Percentiles rank a stretch among this genome's conserved stretches.
Conservation (phyloP, 108 stramenopile genomes). For the Cyclotella sp. region DNA sequence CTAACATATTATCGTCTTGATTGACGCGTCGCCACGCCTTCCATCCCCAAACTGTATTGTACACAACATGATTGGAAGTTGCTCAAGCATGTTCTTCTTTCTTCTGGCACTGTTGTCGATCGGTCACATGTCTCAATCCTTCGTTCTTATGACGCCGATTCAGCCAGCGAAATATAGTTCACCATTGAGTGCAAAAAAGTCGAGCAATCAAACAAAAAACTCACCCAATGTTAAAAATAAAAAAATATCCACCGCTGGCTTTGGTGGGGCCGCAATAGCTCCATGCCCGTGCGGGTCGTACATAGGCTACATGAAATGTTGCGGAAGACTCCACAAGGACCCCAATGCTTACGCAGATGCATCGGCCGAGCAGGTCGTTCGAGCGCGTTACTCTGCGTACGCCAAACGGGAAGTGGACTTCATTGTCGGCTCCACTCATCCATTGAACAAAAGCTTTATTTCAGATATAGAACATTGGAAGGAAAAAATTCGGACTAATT, state of each 20-base stretch:
- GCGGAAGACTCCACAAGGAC: slow-evolving; percentile 66
- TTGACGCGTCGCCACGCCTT: neutral
- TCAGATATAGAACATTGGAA: slow-evolving; percentile 74
- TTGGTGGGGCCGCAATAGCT: slow-evolving; percentile 72
- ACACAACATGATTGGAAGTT: too few species aligned
- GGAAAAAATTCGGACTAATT: slow-evolving; percentile 63
- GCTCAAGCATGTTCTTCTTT: neutral
- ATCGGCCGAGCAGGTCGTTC: slow-evolving; percentile 65
- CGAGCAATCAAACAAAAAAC: slow-evolving; percentile 34
- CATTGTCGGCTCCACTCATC: slow-evolving; percentile 56
- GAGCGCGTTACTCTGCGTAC: slow-evolving; percentile 79
- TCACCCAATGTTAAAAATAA: slow-evolving; percentile 23
- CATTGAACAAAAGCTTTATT: slow-evolving; percentile 51
- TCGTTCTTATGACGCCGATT: neutral
- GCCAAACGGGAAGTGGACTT: slow-evolving; percentile 74
- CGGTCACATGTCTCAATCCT: neutral
- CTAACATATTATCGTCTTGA: too few species aligned
- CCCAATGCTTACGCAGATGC: slow-evolving; percentile 53
- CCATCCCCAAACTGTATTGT: too few species aligned
- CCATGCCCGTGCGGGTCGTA: slow-evolving; percentile 71
- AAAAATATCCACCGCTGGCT: slow-evolving; percentile 52
- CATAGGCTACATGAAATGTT: slow-evolving; percentile 64
- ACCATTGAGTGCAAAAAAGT: neutral
- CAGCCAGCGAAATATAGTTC: neutral
- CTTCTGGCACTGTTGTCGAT: neutral